Base-by-base conservation (phyloP, 495 filamentous ascomycete genomes). In the Penicillium samsonianum region DNA sequence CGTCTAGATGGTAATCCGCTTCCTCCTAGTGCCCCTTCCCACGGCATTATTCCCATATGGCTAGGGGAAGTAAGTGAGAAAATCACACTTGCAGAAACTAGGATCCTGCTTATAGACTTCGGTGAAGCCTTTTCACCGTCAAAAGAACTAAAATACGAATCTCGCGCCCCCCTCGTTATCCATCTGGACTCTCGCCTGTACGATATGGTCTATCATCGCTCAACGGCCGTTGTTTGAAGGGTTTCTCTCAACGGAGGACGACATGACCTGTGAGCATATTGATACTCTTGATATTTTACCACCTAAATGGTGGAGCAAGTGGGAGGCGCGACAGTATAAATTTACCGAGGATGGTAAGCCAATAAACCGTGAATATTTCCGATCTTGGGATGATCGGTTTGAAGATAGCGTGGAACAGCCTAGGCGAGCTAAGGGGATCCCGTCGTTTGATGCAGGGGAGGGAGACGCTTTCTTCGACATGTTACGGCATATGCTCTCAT, bases 401-500 rank as follows among this genome's bases (percentile, higher is more conserved):
- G 59, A 69, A 30, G 31, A 64, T n/a, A 54, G 50, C 31, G 57
- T 74, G 46, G 68, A 75, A 31, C 22, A 66, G 37, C 60, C 63
- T 9, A 40, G 72, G 25, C 45, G 16, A 51, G 52, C 60, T 1
- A 19, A 14, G 5, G 50, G 58, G 3, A 67, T 70, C 51, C 26
- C 40, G n/a, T 5, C 12, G 0, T 44, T 77, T 63, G 62, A 69
- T 20, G 1, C 41, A 40, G 47, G 11, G 17, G 74, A 78, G 53
- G 61, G 47, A 33, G 55, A 63, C 28, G 74, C 70, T 46, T 22
- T 79, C 7, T 61, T 73, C n/a, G 54, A 50, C 4, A 68, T 79
- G 73, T 44, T 78, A 44, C 46, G 65, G 31, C 37, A 59, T 57
- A 78, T 80, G 73, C 65, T 80, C n/a, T 65, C 59, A 20, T 78